Evolutionary conservation across 2,329 filamentous ascomycete genomes (phyloP).

Genomic region (Aspergillus amoenus): DNA sequence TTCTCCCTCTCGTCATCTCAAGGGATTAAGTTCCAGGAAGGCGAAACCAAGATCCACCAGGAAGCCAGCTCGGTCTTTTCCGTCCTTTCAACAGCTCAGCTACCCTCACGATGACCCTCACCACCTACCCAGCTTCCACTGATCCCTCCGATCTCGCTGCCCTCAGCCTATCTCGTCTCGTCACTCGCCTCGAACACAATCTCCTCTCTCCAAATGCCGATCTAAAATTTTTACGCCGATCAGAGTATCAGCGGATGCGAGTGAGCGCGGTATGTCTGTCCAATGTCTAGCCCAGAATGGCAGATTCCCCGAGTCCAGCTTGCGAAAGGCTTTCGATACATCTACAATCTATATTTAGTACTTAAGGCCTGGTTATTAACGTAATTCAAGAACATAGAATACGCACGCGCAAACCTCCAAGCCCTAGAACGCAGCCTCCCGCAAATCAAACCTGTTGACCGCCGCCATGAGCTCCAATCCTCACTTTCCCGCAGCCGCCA

Average conservation of each 20-base stretch:
- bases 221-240: slow-evolving; percentile 36
- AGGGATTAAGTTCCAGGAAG: neutral
- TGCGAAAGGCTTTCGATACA: neutral
- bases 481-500: slow-evolving; percentile 41
- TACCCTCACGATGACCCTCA: slow-evolving; percentile 21
- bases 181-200: slow-evolving; percentile 45
- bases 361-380: neutral
- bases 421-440: slow-evolving; percentile 43
- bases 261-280: slow-evolving; percentile 37
- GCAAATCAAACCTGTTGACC: slow-evolving; percentile 38
- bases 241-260: slow-evolving; percentile 45
- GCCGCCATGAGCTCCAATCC: slow-evolving; percentile 39
- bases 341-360: neutral
- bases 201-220: slow-evolving; percentile 41
- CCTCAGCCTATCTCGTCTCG: slow-evolving; percentile 44
- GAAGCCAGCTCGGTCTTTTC: neutral
- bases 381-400: slow-evolving; percentile 42
- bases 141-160: slow-evolving; percentile 31
- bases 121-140: slow-evolving; percentile 14
- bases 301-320: neutral
- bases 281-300: slow-evolving; percentile 22
- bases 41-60: neutral
- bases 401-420: slow-evolving; percentile 43
- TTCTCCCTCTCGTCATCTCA: neutral
- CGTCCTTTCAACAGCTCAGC: neutral